Evolutionary conservation across 768 basidiomycete genomes (phyloP).

Genomic region (Nidularia pulvinata): DNA sequence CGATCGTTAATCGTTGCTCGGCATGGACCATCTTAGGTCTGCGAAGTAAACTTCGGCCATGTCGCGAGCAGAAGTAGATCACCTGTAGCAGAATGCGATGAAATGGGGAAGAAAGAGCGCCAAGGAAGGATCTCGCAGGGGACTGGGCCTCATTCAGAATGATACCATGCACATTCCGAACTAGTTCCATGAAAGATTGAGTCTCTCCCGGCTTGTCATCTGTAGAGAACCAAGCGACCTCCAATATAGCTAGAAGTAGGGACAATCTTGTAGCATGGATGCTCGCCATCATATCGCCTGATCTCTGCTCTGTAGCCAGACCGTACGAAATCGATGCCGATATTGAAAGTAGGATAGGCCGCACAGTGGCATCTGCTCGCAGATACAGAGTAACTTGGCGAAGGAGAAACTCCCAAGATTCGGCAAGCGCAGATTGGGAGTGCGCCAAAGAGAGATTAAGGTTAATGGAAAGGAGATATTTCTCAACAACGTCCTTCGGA

Average conservation of each 20-base stretch:
- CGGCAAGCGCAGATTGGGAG: constrained; percentile 70
- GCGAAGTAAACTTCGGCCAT: constrained; percentile 33
- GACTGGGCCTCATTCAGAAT: constrained; percentile 75
- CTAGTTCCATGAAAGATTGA: constrained; percentile 58
- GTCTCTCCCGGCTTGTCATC: constrained; percentile 54
- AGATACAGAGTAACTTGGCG: constrained; percentile 64
- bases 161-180: constrained; percentile 61
- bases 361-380: constrained; percentile 55
- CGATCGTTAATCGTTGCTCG: constrained; percentile 60
- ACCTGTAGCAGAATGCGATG: constrained; percentile 82
- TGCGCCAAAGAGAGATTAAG: constrained; percentile 87
- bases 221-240: constrained; percentile 75
- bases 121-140: constrained; percentile 72
- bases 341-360: constrained; percentile 54
- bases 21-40: constrained; percentile 53
- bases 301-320: constrained; percentile 66
- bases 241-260: constrained; percentile 75
- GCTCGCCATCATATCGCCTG: constrained; percentile 83
- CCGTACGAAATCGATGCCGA: constrained; percentile 65
- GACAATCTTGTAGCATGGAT: constrained; percentile 78
- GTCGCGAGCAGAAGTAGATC: constrained; percentile 73
- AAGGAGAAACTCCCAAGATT: constrained; percentile 78
- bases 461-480: constrained; percentile 72
- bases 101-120: constrained; percentile 63
- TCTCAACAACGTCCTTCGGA: constrained; percentile 48